phyloP scores from a whole-genome alignment of 2,329 filamentous ascomycete genomes.

The Phyllosticta citriasiana region DNA sequence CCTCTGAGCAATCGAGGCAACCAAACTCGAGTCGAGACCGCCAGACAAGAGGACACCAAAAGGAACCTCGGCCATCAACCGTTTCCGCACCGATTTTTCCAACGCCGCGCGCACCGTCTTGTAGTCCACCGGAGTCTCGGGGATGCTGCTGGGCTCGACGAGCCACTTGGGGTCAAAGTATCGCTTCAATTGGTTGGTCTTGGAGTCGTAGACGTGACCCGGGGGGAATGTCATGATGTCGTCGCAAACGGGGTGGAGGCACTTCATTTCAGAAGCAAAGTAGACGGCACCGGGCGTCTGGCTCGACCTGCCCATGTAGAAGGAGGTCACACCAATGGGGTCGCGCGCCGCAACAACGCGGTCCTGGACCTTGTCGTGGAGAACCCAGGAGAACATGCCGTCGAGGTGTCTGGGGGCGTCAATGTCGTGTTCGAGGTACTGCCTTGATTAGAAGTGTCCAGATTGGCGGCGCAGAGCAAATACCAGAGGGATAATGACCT shows the following conservation, averaged over 20 bases:
- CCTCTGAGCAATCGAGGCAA: slow-evolving; percentile 88
- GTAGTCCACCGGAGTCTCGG: slow-evolving; percentile 70
- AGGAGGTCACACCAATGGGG: slow-evolving; percentile 92
- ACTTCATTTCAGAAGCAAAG: slow-evolving; percentile 97
- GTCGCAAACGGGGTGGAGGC: slow-evolving; percentile 85
- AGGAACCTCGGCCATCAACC: slow-evolving; percentile 96
- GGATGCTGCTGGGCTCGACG: slow-evolving; percentile 71
- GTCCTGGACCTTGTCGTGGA: slow-evolving; percentile 92
- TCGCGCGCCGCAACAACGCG: slow-evolving; percentile 89
- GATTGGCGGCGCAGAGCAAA: slow-evolving; percentile 22
- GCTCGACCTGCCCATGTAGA: slow-evolving; percentile 88
- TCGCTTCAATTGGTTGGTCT: slow-evolving; percentile 70
- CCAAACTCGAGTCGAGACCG: slow-evolving; percentile 88
- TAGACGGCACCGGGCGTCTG: slow-evolving; percentile 75
- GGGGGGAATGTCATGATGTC: slow-evolving; percentile 90
- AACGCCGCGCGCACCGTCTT: slow-evolving; percentile 71
- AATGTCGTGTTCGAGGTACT: slow-evolving; percentile 88
- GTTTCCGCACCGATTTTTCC: slow-evolving; percentile 87
- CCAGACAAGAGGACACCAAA: slow-evolving; percentile 94
- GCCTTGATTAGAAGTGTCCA: slow-evolving; percentile 15
- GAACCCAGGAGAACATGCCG: slow-evolving; percentile 98
- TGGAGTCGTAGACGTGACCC: slow-evolving; percentile 91
- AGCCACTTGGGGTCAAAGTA: slow-evolving; percentile 88
- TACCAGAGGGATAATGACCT: slow-evolving; percentile 96
- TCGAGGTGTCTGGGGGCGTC: slow-evolving; percentile 90